These are phyloP conservation scores for Biscogniauxia sp. DNA, from an alignment of 2,329 filamentous ascomycete species.

Conservation along the genomic window DNA sequence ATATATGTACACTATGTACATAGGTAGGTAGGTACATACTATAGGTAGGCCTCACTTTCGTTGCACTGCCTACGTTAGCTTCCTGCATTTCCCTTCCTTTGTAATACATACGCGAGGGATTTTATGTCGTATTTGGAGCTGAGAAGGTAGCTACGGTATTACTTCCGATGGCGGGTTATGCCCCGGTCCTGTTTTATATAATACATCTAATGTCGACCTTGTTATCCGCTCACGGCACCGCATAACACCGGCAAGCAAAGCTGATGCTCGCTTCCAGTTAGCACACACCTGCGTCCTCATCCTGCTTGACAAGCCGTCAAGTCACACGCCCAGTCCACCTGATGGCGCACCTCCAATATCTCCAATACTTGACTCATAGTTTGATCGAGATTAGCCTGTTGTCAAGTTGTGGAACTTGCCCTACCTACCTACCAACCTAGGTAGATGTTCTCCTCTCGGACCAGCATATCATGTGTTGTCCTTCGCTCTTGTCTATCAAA, in stretches of 20 bases:
- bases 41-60: conserved; percentile 1
- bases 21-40: not conserved
- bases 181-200: conserved; percentile 2
- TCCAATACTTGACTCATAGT: conserved; percentile 9
- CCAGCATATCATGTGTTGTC: not conserved
- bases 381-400: conserved; percentile 25
- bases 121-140: conserved; percentile 12
- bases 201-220: conserved; percentile 9
- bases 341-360: conserved; percentile 1
- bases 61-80: not conserved
- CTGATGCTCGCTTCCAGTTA: conserved; percentile 3
- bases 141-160: not conserved
- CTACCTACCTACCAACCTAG: conserved; percentile 11
- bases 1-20: not conserved
- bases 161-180: conserved; percentile 16
- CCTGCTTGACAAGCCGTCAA: conserved; percentile 8
- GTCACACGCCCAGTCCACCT: conserved; percentile 3
- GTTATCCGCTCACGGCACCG: conserved; percentile 1
- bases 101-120: conserved; percentile 11
- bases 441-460: conserved; percentile 7
- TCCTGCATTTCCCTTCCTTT: conserved; percentile 2
- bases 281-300: conserved; percentile 7
- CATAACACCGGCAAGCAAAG: conserved; percentile 6
- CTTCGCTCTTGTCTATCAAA: conserved; percentile 1
- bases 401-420: conserved; percentile 11